Conservation (phyloP, 306 rosid species). For the Oemleria cerasiformis region DNA sequence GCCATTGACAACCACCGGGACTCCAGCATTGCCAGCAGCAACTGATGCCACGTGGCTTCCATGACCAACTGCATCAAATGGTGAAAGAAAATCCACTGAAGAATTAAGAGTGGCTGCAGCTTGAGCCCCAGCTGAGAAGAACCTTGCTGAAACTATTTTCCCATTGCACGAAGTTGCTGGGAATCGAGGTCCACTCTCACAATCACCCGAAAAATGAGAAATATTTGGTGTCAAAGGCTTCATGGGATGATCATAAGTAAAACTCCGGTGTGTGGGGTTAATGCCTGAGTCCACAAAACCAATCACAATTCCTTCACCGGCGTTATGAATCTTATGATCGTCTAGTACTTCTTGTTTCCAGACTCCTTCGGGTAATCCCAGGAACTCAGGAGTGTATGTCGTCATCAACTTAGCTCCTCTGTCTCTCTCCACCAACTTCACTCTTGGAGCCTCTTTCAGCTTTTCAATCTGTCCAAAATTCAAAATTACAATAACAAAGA, state of each 20-base stretch:
- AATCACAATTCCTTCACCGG: constrained; percentile 72
- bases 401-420: constrained; percentile 55
- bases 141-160: constrained; percentile 67
- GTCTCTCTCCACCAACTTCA: constrained; percentile 45
- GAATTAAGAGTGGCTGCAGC: constrained; percentile 54
- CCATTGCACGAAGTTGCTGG: constrained; percentile 59
- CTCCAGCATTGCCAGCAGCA: constrained; percentile 83
- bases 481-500: neutral
- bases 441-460: constrained; percentile 32
- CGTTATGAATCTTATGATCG: constrained; percentile 6
- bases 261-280: constrained; percentile 73
- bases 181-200: constrained; percentile 63
- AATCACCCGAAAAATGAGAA: constrained; percentile 46
- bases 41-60: constrained; percentile 93
- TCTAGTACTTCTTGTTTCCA: constrained; percentile 54
- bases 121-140: constrained; percentile 76
- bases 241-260: constrained; percentile 41
- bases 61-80: constrained; percentile 79
- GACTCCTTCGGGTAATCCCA: constrained; percentile 34
- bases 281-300: constrained; percentile 84
- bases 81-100: constrained; percentile 78
- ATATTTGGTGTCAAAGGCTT: constrained; percentile 40
- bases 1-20: constrained; percentile 67
- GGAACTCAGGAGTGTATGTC: constrained; percentile 46
- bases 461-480: constrained; percentile 26